phyloP scores from a whole-genome alignment of 352 stramenopile species.

The Globisporangium paddicum region DNA sequence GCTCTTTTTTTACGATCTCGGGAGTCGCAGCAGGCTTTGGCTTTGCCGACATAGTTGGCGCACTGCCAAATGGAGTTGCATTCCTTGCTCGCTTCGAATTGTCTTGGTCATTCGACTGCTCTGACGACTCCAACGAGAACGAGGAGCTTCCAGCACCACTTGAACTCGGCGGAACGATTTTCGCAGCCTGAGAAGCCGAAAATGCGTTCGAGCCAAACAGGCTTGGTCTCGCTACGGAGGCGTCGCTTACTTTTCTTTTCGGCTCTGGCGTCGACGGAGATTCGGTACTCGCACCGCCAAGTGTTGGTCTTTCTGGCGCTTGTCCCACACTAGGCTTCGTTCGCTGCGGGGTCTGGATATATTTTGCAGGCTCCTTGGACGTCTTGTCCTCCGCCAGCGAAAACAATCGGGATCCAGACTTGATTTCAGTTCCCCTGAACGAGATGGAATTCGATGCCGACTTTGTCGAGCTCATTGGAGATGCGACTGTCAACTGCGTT shows the following conservation, averaged over 20 bases:
- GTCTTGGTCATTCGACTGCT: conserved; percentile 6
- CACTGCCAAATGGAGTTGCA: neutral
- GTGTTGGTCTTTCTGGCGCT: conserved; percentile 38
- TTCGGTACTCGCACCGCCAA: conserved; percentile 14
- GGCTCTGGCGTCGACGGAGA: conserved; percentile 2
- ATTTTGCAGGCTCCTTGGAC: conserved; percentile 43
- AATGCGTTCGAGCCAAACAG: conserved; percentile 5
- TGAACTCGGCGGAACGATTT: neutral
- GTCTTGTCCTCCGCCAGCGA: conserved; percentile 53
- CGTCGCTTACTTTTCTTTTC: neutral
- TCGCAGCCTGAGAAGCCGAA: neutral
- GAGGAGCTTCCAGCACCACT: neutral
- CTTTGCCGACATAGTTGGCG: neutral
- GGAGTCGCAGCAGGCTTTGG: conserved; percentile 7
- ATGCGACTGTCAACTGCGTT: conserved; percentile 61
- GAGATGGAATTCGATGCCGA: conserved; percentile 34
- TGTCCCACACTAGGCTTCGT: conserved; percentile 29
- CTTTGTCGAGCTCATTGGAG: conserved; percentile 50
- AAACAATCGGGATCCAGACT: conserved; percentile 56
- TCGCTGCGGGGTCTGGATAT: conserved; percentile 42
- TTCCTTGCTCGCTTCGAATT: neutral
- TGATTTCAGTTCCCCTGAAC: conserved; percentile 51
- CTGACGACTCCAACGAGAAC: conserved; percentile 11
- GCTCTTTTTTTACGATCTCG: conserved; percentile 2
- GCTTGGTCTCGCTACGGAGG: conserved; percentile 1